Evolutionary conservation across 495 filamentous ascomycete genomes (phyloP).

Genomic region (Copromyces sp.): DNA sequence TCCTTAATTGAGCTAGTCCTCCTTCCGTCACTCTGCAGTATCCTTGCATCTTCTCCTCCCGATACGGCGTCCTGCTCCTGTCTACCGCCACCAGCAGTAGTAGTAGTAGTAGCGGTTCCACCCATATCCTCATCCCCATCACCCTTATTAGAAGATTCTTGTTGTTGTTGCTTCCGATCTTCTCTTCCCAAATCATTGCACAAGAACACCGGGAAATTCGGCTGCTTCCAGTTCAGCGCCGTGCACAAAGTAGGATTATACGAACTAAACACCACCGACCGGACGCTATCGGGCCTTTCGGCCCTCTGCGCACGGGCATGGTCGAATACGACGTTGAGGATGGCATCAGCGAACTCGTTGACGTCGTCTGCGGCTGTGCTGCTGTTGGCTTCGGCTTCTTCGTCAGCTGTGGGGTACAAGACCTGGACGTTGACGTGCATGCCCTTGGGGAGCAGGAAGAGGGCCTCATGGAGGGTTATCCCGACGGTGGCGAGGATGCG

Average conservation of each 20-base stretch:
- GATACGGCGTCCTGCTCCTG: slow-evolving; percentile 3
- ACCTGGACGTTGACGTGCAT: slow-evolving; percentile 84
- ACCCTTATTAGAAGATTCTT: background rate
- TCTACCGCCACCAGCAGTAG: background rate
- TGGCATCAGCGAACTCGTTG: slow-evolving; percentile 74
- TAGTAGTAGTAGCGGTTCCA: background rate
- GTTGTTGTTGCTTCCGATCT: slow-evolving; percentile 12
- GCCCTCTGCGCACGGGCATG: slow-evolving; percentile 73
- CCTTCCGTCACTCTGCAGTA: slow-evolving; percentile 52
- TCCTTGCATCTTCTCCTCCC: slow-evolving; percentile 15
- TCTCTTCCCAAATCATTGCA: slow-evolving; percentile 79
- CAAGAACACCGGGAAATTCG: slow-evolving; percentile 91
- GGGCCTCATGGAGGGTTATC: slow-evolving; percentile 60
- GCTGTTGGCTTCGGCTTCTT: slow-evolving; percentile 38
- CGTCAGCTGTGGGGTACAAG: slow-evolving; percentile 63
- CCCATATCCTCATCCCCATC: background rate
- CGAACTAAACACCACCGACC: slow-evolving; percentile 84
- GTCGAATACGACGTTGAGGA: slow-evolving; percentile 79
- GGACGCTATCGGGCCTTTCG: slow-evolving; percentile 52
- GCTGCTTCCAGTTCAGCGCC: slow-evolving; percentile 97
- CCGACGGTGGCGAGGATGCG: slow-evolving; percentile 62
- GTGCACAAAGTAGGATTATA: slow-evolving; percentile 85
- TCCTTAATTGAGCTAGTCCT: slow-evolving; percentile 83
- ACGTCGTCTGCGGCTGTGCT: slow-evolving; percentile 41
- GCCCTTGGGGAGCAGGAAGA: slow-evolving; percentile 58